Percentiles rank a stretch among this genome's conserved stretches.
These are phyloP conservation scores for Lachnum nothofagi DNA, from an alignment of 2,329 filamentous ascomycete species.

Conservation along the genomic window DNA sequence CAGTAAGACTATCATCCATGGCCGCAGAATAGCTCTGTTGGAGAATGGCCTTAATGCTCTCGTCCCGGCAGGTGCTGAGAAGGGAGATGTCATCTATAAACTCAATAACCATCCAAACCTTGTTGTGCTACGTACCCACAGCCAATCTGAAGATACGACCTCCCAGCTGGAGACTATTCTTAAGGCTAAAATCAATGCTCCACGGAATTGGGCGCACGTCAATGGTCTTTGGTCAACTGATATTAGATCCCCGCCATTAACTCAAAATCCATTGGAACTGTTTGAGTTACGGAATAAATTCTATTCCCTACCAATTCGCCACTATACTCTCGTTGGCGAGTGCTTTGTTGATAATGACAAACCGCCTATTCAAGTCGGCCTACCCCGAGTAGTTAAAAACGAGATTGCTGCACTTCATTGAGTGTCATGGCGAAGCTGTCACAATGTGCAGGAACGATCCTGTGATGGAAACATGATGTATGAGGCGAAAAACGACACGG, in stretches of 20 bases:
- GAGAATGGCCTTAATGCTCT: not conserved
- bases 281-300: too few relatives aligned
- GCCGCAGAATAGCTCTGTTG: not conserved
- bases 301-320: not conserved
- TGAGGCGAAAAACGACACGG: too few relatives aligned
- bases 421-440: too few relatives aligned
- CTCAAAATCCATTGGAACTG: too few relatives aligned
- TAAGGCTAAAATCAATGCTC: not conserved
- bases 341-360: not conserved
- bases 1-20: not conserved
- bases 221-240: too few relatives aligned
- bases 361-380: not conserved
- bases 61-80: not conserved
- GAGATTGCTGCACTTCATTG: not conserved
- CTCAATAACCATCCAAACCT: not conserved
- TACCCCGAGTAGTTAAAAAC: not conserved
- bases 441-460: too few relatives aligned
- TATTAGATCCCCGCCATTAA: too few relatives aligned
- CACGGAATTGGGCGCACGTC: not conserved
- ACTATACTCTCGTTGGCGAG: not conserved
- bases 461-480: too few relatives aligned
- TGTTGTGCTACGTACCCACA: not conserved
- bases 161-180: not conserved
- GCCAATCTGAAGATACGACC: not conserved
- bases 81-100: not conserved